These are phyloP conservation scores for Ogataea degrootiae DNA, from an alignment of 805 yeast genomes.

Conservation along the genomic window DNA sequence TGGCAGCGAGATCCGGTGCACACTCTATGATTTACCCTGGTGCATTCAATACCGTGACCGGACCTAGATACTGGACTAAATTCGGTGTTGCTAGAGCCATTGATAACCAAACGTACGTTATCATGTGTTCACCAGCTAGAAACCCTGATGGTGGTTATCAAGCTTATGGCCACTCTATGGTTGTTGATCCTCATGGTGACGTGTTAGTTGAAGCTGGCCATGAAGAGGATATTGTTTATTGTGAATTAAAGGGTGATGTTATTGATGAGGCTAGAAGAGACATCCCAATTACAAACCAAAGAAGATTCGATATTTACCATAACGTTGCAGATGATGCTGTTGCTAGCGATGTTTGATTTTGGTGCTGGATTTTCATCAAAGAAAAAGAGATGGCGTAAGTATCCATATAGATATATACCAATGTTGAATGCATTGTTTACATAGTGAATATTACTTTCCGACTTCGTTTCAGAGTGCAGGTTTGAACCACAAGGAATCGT, in stretches of 20 bases:
- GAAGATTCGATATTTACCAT: constrained; percentile 63
- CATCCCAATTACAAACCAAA: constrained; percentile 65
- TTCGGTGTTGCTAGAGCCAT: constrained; percentile 70
- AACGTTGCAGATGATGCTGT: constrained; percentile 33
- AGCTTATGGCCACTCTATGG: constrained; percentile 64
- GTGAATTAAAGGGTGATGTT: constrained; percentile 61
- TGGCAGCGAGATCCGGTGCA: constrained; percentile 62
- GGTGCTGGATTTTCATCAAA: too few species aligned
- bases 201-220: constrained; percentile 71
- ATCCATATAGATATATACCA: too few species aligned
- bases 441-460: too few species aligned
- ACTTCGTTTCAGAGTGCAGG: too few species aligned
- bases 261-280: constrained; percentile 55
- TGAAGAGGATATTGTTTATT: constrained; percentile 69
- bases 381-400: too few species aligned
- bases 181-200: constrained; percentile 59
- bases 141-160: constrained; percentile 52
- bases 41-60: constrained; percentile 80
- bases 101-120: constrained; percentile 67
- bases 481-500: too few species aligned
- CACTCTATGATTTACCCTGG: constrained; percentile 81
- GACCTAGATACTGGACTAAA: constrained; percentile 79
- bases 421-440: too few species aligned
- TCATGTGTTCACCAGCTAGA: constrained; percentile 87
- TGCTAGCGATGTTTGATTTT: constrained; percentile 14